These are phyloP conservation scores for Diplosphaera chodatii DNA, from an alignment of 139 green algal genomes.

Conservation along the genomic window DNA sequence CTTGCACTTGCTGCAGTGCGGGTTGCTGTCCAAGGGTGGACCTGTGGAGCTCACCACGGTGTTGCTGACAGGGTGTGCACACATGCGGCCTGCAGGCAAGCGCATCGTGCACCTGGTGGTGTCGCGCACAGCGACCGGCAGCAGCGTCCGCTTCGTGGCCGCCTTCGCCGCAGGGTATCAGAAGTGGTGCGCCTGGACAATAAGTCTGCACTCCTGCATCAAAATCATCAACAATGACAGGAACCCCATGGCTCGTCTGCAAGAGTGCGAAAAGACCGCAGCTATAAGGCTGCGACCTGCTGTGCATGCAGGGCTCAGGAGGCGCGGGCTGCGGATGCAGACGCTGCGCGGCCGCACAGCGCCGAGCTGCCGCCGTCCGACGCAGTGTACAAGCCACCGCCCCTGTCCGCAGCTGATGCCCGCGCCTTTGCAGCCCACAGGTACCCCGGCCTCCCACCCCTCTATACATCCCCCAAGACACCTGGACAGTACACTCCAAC, in stretches of 20 bases:
- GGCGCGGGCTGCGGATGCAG: too few species aligned
- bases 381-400: not conserved
- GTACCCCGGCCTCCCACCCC: not conserved
- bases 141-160: constrained; percentile 53
- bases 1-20: too few species aligned
- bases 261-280: too few species aligned
- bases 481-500: too few species aligned
- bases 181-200: not conserved
- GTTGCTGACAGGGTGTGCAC: too few species aligned
- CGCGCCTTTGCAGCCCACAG: constrained; percentile 7
- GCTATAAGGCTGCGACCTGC: too few species aligned
- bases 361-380: not conserved
- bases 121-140: constrained; percentile 61
- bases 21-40: too few species aligned
- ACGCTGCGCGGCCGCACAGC: not conserved
- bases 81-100: constrained; percentile 12
- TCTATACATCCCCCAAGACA: too few species aligned
- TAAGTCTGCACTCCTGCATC: too few species aligned
- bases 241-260: too few species aligned
- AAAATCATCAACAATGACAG: too few species aligned
- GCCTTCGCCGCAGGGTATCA: constrained; percentile 27
- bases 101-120: constrained; percentile 62
- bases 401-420: not conserved
- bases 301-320: not conserved
- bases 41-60: too few species aligned